phyloP scores from a whole-genome alignment of 805 yeast genomes.

The Starmera quercuum region DNA sequence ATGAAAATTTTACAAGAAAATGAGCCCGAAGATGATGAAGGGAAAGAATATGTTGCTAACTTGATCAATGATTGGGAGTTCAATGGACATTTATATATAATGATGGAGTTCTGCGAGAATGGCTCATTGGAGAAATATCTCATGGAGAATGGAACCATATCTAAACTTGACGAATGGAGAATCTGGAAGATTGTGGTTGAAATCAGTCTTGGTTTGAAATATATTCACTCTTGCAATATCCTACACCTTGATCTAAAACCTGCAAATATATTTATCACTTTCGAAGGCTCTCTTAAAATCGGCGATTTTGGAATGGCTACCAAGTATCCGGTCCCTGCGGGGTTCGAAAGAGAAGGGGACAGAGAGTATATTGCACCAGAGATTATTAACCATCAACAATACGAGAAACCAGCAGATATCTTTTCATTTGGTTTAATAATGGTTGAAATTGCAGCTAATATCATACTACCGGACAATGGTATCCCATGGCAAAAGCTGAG shows the following conservation, averaged over 20 bases:
- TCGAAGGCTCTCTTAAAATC: slow-evolving; percentile 88
- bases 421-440: slow-evolving; percentile 91
- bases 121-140: slow-evolving; percentile 82
- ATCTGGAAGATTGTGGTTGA: slow-evolving; percentile 95
- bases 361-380: slow-evolving; percentile 98
- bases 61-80: slow-evolving; percentile 83
- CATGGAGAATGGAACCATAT: slow-evolving; percentile 64
- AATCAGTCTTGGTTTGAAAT: slow-evolving; percentile 68
- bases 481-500: slow-evolving; percentile 93
- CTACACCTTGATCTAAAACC: slow-evolving; percentile 92
- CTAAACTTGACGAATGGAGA: slow-evolving; percentile 90
- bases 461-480: slow-evolving; percentile 91
- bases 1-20: slow-evolving; percentile 34
- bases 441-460: slow-evolving; percentile 94
- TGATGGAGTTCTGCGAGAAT: slow-evolving; percentile 94
- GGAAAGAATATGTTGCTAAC: slow-evolving; percentile 70
- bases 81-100: slow-evolving; percentile 69
- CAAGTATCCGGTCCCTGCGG: slow-evolving; percentile 56
- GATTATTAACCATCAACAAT: slow-evolving; percentile 70
- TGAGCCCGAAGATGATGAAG: slow-evolving; percentile 41
- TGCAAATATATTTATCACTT: slow-evolving; percentile 87
- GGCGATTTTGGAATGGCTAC: slow-evolving; percentile 98
- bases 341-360: slow-evolving; percentile 91
- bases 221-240: slow-evolving; percentile 69
- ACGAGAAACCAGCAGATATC: slow-evolving; percentile 89